Conservation (phyloP, 1,284 basidiomycete genomes). For the Spongiforma sp. region DNA sequence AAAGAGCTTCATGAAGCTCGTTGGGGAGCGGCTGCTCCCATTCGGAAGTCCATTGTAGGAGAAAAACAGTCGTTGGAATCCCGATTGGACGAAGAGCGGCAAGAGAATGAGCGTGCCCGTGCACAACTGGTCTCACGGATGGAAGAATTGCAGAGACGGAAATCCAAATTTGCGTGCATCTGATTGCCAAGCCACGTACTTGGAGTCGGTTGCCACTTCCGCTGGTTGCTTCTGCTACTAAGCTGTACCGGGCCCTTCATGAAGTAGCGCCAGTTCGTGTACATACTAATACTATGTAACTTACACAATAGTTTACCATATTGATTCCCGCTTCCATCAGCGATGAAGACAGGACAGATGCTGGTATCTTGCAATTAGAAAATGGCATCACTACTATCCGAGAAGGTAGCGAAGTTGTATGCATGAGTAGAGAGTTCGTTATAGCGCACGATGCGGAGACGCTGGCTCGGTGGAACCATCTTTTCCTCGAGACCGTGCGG, state of each 20-base stretch:
- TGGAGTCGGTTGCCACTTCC: too few species aligned
- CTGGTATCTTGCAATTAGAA: too few species aligned
- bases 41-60: constrained; percentile 80
- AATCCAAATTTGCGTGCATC: constrained; percentile 86
- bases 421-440: constrained; percentile 3
- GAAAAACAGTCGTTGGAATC: constrained; percentile 86
- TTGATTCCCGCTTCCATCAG: too few species aligned
- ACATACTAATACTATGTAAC: too few species aligned
- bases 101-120: constrained; percentile 81
- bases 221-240: too few species aligned
- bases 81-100: constrained; percentile 81
- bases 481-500: constrained; percentile 61
- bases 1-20: constrained; percentile 75
- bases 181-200: constrained; percentile 39
- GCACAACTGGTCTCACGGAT: constrained; percentile 84
- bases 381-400: too few species aligned
- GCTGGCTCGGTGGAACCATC: constrained; percentile 63
- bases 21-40: constrained; percentile 77
- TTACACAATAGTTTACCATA: too few species aligned
- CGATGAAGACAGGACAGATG: too few species aligned
- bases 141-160: constrained; percentile 81
- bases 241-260: too few species aligned
- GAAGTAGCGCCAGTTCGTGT: too few species aligned
- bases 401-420: too few species aligned
- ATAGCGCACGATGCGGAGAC: constrained; percentile 62